Conservation (phyloP, 1,284 basidiomycete species). For the Heliocybe sulcata region DNA sequence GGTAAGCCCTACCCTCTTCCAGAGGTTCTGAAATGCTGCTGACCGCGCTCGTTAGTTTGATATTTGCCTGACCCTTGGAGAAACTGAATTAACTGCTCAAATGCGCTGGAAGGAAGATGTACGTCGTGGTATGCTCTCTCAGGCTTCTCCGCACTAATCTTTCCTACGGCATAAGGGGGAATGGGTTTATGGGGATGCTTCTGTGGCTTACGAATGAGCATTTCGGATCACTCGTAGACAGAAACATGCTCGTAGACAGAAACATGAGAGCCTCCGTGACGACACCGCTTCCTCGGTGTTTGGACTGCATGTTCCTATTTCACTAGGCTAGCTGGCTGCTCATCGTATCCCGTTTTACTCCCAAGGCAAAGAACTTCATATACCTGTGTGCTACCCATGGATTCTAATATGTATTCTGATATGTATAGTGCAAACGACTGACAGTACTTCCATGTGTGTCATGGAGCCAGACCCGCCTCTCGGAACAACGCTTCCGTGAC, state of each 20-base stretch:
- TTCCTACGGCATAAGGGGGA: not conserved
- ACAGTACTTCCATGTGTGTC: not conserved
- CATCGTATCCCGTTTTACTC: too few species aligned
- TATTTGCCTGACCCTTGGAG: conserved; percentile 6
- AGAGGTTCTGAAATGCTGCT: not conserved
- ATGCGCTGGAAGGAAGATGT: conserved; percentile 7
- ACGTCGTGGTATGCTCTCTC: not conserved
- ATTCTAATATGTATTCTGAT: too few species aligned
- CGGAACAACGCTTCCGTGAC: conserved; percentile 2
- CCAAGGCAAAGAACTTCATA: too few species aligned
- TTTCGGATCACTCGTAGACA: too few species aligned
- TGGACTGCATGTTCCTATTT: too few species aligned
- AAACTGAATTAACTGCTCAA: conserved; percentile 7
- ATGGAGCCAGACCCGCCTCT: not conserved
- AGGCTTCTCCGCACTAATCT: not conserved
- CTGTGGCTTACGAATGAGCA: conserved; percentile 8
- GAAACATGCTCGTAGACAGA: too few species aligned
- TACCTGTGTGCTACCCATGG: too few species aligned
- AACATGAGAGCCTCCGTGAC: too few species aligned
- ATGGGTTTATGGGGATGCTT: conserved; percentile 3
- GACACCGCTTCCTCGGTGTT: too few species aligned
- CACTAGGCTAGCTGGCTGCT: too few species aligned
- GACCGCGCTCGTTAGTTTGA: conserved; percentile 5
- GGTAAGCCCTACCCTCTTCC: not conserved
- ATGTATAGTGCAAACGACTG: too few species aligned